Base-by-base conservation (phyloP, 495 filamentous ascomycete species). In the Neurospora intermedia region DNA sequence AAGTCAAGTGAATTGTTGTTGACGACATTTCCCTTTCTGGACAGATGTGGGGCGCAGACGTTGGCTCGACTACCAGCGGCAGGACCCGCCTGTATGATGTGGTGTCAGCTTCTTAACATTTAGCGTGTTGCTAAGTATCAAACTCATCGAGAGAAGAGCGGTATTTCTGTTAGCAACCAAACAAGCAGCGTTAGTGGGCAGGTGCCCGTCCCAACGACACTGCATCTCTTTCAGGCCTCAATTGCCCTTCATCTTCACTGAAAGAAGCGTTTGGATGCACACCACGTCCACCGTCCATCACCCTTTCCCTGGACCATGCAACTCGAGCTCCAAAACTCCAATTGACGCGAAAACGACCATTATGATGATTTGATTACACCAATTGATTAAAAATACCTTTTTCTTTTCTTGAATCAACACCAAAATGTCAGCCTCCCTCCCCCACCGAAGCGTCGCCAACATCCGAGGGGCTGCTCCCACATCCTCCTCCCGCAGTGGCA, bases 401-500 rank as follows among this genome's bases (percentile, higher is more conserved):
- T 38, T 35, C 9, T 62, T 16, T 11, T 62, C 6, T 62, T 62
- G 23, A 31, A 31, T 62, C 2, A 4, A 16, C 54, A 3, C 54
- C 54, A 66, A 35, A 69, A 74, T 75, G 66, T 80, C 78, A 42
- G 39, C 78, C 4, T 77, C 77, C 43, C 80, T 84, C 69, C 81
- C 82, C 40, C 87, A 88, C 74, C 83, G 86, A 69, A 80, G 82
- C 31, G 84, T 89, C 41, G 81, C 87, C 35, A 88, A 78, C 79
- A 87, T 88, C 74, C 84, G 84, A 46, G 80, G 35, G 27, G 27
- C 27, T 38, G 35, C 84, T 18, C 83, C 80, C 11, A 18, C 75
- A 59, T 16, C 43, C 42, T 71, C 73, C 70, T 71, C 46, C 43
- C 40, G 27, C 78, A 75, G 75, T 71, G 54, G 70, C 80, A 42